phyloP scores from a whole-genome alignment of 768 basidiomycete species.

The Suillus subluteus region DNA sequence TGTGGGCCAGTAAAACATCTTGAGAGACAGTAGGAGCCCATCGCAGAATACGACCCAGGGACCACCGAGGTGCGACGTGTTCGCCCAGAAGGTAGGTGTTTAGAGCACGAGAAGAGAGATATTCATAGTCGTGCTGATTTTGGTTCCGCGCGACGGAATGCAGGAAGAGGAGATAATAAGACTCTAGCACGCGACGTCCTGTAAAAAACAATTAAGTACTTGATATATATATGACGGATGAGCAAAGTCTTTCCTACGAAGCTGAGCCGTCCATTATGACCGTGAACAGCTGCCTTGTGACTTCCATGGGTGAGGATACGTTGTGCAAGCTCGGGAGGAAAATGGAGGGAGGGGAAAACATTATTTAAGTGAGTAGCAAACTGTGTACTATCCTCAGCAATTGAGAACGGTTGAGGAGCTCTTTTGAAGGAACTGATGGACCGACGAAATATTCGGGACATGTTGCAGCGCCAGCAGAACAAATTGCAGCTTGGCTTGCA shows the following conservation, averaged over 20 bases:
- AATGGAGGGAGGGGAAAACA: constrained; percentile 67
- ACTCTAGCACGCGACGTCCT: constrained; percentile 80
- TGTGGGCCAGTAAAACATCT: constrained; percentile 31
- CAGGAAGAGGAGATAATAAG: constrained; percentile 76
- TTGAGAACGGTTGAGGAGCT: background rate
- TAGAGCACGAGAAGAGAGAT: constrained; percentile 56
- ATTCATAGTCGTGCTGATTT: constrained; percentile 59
- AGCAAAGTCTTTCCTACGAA: constrained; percentile 66
- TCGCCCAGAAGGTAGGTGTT: constrained; percentile 77
- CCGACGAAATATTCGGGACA: constrained; percentile 8
- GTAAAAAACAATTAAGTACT: background rate
- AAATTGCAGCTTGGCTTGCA: background rate
- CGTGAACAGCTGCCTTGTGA: constrained; percentile 63
- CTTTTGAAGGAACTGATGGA: constrained; percentile 5
- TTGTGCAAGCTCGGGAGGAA: constrained; percentile 70
- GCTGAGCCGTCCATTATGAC: constrained; percentile 72
- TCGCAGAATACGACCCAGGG: constrained; percentile 68
- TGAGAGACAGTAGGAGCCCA: constrained; percentile 67
- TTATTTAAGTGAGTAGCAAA: constrained; percentile 61
- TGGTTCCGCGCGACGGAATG: constrained; percentile 53
- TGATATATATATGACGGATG: background rate
- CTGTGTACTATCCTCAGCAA: constrained; percentile 22
- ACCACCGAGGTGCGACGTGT: constrained; percentile 76
- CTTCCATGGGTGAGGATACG: constrained; percentile 80
- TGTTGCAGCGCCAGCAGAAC: background rate